Percentiles rank a stretch among this genome's conserved stretches.
phyloP scores from a whole-genome alignment of 768 basidiomycete genomes.

The Boletus eberwhitei region DNA sequence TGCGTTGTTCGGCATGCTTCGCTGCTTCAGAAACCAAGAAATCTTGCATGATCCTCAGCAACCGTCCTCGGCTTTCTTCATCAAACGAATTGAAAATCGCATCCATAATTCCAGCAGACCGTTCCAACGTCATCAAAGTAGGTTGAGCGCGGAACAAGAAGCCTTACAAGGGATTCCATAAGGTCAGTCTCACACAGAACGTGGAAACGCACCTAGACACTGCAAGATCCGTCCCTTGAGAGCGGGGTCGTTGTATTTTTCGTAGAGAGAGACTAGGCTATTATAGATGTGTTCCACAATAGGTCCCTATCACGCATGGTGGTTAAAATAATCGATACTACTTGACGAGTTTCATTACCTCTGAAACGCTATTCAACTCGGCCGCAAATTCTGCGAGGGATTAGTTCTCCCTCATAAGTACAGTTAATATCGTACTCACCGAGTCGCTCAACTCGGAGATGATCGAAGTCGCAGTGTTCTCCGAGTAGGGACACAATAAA shows the following conservation, averaged over 20 bases:
- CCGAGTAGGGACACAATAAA: constrained; percentile 83
- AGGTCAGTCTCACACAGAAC: not conserved
- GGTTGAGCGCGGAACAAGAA: constrained; percentile 93
- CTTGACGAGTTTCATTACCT: constrained; percentile 33
- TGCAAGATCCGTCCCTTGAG: constrained; percentile 75
- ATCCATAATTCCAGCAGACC: constrained; percentile 85
- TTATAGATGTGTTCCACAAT: constrained; percentile 83
- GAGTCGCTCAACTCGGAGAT: constrained; percentile 55
- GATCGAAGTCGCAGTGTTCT: constrained; percentile 88
- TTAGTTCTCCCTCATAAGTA: not conserved
- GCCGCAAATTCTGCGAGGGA: constrained; percentile 43
- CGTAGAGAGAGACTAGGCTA: constrained; percentile 67
- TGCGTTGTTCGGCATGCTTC: constrained; percentile 72
- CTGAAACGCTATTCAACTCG: constrained; percentile 57
- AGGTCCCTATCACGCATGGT: constrained; percentile 42
- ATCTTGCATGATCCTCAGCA: constrained; percentile 88
- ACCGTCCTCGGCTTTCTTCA: constrained; percentile 64
- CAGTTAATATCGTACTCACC: constrained; percentile 41
- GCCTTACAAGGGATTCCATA: constrained; percentile 43
- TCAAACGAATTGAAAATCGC: constrained; percentile 75
- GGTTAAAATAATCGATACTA: not conserved
- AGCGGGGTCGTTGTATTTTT: constrained; percentile 54
- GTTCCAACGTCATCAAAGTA: constrained; percentile 79
- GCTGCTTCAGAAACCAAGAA: constrained; percentile 81
- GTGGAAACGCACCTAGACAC: constrained; percentile 65